Evolutionary conservation across 176 grass and related monocot genomes (phyloP), one percentile per base, ranked within the genome.

Genomic region (Chloris gayana): DNA sequence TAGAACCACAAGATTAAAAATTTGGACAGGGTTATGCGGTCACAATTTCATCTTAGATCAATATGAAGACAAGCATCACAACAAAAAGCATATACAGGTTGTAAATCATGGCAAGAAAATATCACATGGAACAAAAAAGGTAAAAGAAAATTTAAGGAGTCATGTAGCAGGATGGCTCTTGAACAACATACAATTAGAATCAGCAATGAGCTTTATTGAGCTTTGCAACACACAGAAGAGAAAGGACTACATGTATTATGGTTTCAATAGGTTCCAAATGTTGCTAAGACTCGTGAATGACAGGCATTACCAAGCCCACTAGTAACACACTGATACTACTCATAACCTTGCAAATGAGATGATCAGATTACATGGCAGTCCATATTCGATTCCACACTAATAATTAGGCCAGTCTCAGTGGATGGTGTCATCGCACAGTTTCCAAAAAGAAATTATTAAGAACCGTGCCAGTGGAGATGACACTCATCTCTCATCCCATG

Each of bases 141-240:
- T 22, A 62, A 25, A 22, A 53, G 21, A 79, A 30, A 5, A 25
- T 31, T n/a, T 22, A 44, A 14, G 7, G 61, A 65, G 21, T 14
- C 15, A 78, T 14, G 38, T n/a, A 46, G 34, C 7, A 7, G 12
- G 34, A 74, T n/a, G n/a, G 21, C 19, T 76, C 21, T 42, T 31
- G 37, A 81, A 24, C 5, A 73, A 79, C 10, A 78, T 35, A 49
- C 2, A n/a, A n/a, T n/a, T n/a, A n/a, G n/a, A 47, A 51, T 64
- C 1, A 72, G 26, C 15, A 51, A 29, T 61, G 14, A 47, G 38
- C 31, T 64, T 53, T 58, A 31, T 25, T 32, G 41, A 19, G 11
- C 21, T 82, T 54, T 37, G 22, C 2, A 18, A 18, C 7, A 18
- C 4, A 12, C 1, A 14, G 65, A 44, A 56, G 47, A 14, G 73